Conservation (phyloP, 179 eudicot genomes). For the Amaranthus tricolor region DNA sequence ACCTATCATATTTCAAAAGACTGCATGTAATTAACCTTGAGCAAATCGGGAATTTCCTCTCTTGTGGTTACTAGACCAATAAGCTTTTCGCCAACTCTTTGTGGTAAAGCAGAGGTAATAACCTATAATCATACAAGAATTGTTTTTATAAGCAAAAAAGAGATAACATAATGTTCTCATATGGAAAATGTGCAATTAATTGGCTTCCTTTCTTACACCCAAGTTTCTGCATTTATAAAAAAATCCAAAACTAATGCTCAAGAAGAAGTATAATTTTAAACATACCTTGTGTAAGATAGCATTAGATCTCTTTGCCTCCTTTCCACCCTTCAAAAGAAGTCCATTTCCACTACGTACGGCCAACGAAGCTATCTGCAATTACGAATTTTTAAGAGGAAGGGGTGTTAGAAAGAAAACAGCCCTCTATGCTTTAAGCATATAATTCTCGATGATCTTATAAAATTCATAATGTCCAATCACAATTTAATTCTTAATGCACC, state of each 20-base stretch:
- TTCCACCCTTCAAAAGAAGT: slow-evolving; percentile 86
- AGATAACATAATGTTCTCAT: neutral
- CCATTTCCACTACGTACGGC: slow-evolving; percentile 90
- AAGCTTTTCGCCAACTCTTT: slow-evolving; percentile 66
- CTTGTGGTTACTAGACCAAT: slow-evolving; percentile 86
- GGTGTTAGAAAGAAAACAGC: neutral
- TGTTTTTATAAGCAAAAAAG: neutral
- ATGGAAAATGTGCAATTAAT: neutral
- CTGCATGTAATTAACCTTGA: slow-evolving; percentile 47
- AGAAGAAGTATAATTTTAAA: neutral
- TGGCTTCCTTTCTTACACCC: neutral
- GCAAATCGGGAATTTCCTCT: slow-evolving; percentile 88
- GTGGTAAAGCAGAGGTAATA: slow-evolving; percentile 71
- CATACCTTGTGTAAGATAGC: slow-evolving; percentile 75
- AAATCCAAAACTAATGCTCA: neutral
- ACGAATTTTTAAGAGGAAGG: neutral
- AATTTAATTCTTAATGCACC: neutral
- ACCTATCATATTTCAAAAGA: neutral
- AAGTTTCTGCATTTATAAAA: neutral
- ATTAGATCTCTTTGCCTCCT: slow-evolving; percentile 82
- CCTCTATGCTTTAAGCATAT: neutral
- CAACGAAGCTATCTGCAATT: slow-evolving; percentile 74
- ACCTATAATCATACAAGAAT: slow-evolving; percentile 35
- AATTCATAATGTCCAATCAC: neutral
- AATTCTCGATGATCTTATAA: neutral